Evolutionary conservation across 768 basidiomycete species (phyloP).

Genomic region (Clitopilus hobsonii): DNA sequence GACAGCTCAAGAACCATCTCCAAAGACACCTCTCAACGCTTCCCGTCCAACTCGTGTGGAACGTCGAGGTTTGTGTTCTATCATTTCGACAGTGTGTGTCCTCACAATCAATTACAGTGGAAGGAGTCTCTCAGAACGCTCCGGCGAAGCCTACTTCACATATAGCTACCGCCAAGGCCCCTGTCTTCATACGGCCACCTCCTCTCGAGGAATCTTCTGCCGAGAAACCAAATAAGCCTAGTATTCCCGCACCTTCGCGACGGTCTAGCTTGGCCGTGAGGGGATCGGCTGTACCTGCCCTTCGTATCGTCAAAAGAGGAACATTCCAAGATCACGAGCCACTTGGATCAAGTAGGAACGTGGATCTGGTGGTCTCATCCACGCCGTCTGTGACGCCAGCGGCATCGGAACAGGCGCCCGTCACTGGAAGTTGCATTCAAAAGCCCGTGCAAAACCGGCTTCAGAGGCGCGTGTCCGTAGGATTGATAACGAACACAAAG

Average conservation of each 20-base stretch:
- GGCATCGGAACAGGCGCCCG: neutral
- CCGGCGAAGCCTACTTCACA: neutral
- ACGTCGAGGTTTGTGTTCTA: neutral
- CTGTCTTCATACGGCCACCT: conserved; percentile 10
- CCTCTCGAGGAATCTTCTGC: neutral
- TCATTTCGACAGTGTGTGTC: neutral
- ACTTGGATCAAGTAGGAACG: conserved; percentile 10
- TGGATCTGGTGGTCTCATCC: conserved; percentile 7
- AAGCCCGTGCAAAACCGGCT: neutral
- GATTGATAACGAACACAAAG: neutral
- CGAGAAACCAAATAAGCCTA: conserved; percentile 2
- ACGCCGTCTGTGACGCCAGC: neutral
- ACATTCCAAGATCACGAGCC: conserved; percentile 15
- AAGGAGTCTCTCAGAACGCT: neutral
- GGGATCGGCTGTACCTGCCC: conserved; percentile 36
- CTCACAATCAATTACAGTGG: neutral
- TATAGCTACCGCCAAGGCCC: neutral
- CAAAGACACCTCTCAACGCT: neutral
- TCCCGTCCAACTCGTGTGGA: neutral
- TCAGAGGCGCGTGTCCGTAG: neutral
- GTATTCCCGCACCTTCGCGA: neutral
- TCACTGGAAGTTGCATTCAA: neutral
- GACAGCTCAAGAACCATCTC: neutral
- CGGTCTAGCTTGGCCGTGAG: conserved; percentile 13
- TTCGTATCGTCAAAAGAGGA: conserved; percentile 44